Percentiles rank a stretch among this genome's conserved stretches.
phyloP scores from a whole-genome alignment of 768 basidiomycete genomes.

The Lentinula edodes region DNA sequence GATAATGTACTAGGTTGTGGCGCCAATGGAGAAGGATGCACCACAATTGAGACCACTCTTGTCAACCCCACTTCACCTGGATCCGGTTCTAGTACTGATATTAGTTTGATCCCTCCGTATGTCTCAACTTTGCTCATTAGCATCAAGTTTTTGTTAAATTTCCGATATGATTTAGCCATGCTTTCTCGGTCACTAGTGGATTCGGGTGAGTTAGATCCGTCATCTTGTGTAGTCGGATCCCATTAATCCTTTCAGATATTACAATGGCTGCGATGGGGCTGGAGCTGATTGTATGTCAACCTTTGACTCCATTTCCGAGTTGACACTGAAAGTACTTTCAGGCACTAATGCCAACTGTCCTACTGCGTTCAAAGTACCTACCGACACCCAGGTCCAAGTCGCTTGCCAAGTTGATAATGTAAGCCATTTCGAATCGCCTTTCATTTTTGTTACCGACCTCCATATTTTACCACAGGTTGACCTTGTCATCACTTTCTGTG shows the following conservation, averaged over 20 bases:
- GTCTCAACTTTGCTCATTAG: slow-evolving; percentile 1
- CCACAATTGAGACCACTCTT: slow-evolving; percentile 27
- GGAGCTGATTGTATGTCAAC: slow-evolving; percentile 21
- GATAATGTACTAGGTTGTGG: slow-evolving; percentile 21
- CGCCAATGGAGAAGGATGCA: slow-evolving; percentile 31
- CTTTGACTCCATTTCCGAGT: no score
- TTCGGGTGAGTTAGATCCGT: slow-evolving; percentile 18
- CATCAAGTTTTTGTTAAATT: background rate
- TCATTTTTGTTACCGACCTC: no score
- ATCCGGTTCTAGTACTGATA: slow-evolving; percentile 29
- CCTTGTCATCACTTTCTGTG: slow-evolving; percentile 7
- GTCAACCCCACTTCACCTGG: slow-evolving; percentile 26
- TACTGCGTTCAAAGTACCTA: slow-evolving; percentile 23
- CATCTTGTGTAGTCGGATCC: background rate
- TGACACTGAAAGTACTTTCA: slow-evolving; percentile 2
- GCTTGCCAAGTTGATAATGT: slow-evolving; percentile 28
- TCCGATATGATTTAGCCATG: slow-evolving; percentile 14
- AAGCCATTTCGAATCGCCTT: background rate
- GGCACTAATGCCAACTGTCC: slow-evolving; percentile 23
- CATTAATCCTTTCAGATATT: slow-evolving; percentile 13
- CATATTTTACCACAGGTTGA: background rate
- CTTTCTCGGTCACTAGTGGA: slow-evolving; percentile 30
- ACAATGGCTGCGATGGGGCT: slow-evolving; percentile 20
- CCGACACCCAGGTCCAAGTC: slow-evolving; percentile 24
- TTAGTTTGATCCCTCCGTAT: slow-evolving; percentile 29